Evolutionary conservation across 179 eudicot species (phyloP).

Genomic region (Silene coronaria): DNA sequence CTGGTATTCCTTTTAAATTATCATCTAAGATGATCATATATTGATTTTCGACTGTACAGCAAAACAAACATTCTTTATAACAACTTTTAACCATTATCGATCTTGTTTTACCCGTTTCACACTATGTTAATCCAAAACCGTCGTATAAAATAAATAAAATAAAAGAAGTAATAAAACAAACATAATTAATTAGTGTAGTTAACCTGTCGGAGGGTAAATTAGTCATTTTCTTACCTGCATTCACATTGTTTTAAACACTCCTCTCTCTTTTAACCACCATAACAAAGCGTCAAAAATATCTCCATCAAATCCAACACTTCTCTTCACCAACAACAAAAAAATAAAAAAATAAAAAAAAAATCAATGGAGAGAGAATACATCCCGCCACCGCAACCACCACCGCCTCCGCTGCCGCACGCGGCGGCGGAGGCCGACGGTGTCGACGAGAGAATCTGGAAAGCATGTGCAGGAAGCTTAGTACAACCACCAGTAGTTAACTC

Average conservation of each 20-base stretch:
- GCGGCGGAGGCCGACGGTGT: neutral
- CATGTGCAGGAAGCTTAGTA: constrained; percentile 52
- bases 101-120: no score
- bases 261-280: neutral
- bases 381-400: neutral
- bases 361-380: constrained; percentile 2
- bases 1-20: no score
- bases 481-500: constrained; percentile 40
- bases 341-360: neutral
- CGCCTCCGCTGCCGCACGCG: neutral
- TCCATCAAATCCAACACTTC: neutral
- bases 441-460: constrained; percentile 48
- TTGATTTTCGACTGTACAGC: no score
- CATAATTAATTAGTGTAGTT: neutral
- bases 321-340: neutral
- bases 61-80: no score
- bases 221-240: neutral
- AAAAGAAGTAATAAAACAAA: no score
- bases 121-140: no score
- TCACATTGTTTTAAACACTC: neutral
- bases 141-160: no score
- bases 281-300: neutral
- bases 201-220: neutral
- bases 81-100: no score
- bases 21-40: no score